These are phyloP conservation scores for Teunomyces aglyptinius DNA, from an alignment of 805 yeast genomes.

Conservation along the genomic window DNA sequence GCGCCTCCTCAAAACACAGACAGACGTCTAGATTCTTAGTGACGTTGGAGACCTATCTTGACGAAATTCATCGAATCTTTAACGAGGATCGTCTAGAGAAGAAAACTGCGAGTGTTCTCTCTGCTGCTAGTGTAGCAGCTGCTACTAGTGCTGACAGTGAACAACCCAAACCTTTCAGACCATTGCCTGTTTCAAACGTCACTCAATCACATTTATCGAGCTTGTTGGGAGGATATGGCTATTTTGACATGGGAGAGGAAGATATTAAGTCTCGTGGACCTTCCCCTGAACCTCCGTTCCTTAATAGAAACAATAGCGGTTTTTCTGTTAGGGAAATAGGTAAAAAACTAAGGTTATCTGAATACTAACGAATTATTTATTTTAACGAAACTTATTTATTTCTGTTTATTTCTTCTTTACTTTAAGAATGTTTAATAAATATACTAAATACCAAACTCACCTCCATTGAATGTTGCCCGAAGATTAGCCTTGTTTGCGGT, in stretches of 20 bases:
- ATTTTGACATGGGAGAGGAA: slow-evolving; percentile 57
- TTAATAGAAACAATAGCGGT: slow-evolving; percentile 35
- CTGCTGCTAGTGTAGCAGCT: not conserved
- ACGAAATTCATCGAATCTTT: slow-evolving; percentile 41
- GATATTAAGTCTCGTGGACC: slow-evolving; percentile 54
- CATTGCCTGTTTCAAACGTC: not conserved
- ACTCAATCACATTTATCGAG: slow-evolving; percentile 7
- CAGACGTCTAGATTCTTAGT: slow-evolving; percentile 56
- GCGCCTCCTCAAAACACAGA: slow-evolving; percentile 60
- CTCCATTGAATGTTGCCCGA: slow-evolving; percentile 63
- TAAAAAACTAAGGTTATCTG: slow-evolving; percentile 60
- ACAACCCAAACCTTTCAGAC: not conserved
- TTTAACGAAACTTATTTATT: slow-evolving; percentile 4
- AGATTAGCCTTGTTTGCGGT: slow-evolving; percentile 53
- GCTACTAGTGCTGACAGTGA: not conserved
- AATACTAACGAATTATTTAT: slow-evolving; percentile 39
- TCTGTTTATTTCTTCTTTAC: slow-evolving; percentile 7
- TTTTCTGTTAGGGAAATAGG: slow-evolving; percentile 57
- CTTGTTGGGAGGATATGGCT: slow-evolving; percentile 58
- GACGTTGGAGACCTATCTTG: slow-evolving; percentile 50
- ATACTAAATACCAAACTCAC: slow-evolving; percentile 62
- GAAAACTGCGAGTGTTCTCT: slow-evolving; percentile 1
- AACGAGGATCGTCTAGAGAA: slow-evolving; percentile 20
- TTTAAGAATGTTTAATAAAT: not conserved
- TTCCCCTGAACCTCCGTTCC: slow-evolving; percentile 54